Evolutionary conservation across 148 eudicot species (phyloP).

Genomic region (Dianthus caryophyllus): DNA sequence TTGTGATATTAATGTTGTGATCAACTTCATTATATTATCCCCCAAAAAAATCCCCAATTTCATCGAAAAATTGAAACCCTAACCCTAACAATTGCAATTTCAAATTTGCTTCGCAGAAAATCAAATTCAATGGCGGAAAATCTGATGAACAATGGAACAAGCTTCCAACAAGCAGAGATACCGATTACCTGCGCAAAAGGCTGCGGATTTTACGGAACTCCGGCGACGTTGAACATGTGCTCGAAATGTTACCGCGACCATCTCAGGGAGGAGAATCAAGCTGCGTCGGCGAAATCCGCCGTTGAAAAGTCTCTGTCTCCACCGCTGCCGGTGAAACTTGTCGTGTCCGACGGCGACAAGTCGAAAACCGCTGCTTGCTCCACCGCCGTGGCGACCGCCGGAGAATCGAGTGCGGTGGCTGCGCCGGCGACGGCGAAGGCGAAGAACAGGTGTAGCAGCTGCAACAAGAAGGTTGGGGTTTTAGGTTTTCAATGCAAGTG

Average conservation of each 20-base stretch:
- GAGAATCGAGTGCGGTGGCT: neutral
- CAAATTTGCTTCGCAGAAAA: too few species aligned
- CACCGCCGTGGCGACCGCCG: neutral
- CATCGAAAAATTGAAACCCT: too few species aligned
- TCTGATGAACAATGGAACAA: slow-evolving; percentile 33
- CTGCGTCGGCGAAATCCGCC: slow-evolving; percentile 26
- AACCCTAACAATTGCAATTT: too few species aligned
- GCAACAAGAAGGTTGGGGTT: slow-evolving; percentile 57
- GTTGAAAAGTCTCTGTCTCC: slow-evolving; percentile 13
- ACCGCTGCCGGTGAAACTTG: neutral
- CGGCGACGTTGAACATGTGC: slow-evolving; percentile 42
- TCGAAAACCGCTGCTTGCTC: neutral
- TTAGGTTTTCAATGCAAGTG: slow-evolving; percentile 57
- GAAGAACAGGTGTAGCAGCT: slow-evolving; percentile 36
- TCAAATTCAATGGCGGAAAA: slow-evolving; percentile 3
- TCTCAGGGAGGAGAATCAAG: slow-evolving; percentile 27
- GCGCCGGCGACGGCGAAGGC: neutral
- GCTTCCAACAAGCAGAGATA: slow-evolving; percentile 33
- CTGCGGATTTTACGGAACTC: slow-evolving; percentile 50
- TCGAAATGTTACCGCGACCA: slow-evolving; percentile 43
- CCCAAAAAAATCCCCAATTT: too few species aligned
- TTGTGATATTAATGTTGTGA: too few species aligned
- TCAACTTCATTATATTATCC: too few species aligned
- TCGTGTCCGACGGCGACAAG: neutral
- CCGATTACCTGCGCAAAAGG: slow-evolving; percentile 42